Evolutionary conservation across 495 filamentous ascomycete genomes (phyloP), one percentile per base, ranked within the genome.

Genomic region (Aspergillus nanangensis): DNA sequence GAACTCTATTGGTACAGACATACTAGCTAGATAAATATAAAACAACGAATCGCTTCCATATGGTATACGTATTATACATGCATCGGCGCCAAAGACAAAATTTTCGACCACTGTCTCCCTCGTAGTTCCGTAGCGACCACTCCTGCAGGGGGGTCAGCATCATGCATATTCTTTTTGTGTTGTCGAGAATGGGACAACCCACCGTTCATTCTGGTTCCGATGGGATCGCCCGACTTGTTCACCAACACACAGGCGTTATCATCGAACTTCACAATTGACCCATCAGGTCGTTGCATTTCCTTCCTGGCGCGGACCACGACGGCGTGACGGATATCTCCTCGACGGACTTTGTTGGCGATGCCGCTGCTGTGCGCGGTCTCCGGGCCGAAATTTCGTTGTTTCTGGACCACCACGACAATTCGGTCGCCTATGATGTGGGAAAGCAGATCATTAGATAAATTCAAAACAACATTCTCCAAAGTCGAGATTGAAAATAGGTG

Each of bases 191-290:
- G 4, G 10, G 7, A 19, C 37, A 10, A 71, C 76, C 55, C 38
- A 86, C 85, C 84, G 67, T 86, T 97, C 72, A 99, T 79, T 62
- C 93, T 82, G 3, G 88, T 90, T 41, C 93, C 93, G 53, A 99
- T 83, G 7, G 93, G 94, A 63, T 99, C 93, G 3, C 94, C 94
- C 5, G 88, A 77, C 77, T 99, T 99, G 68, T 94, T 96, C 63
- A 99, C 86, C 61, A 99, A 67, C 21, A 97, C 94, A 63, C 93
- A 99, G 14, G 93, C 93, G 71, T 97, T 99, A 61, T 99, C 93
- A 71, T 93, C 93, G 67, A 97, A 99, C 35, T 81, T 81, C 35
- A 99, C 83, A 32, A 91, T 79, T 56, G 84, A 88, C 21, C 93
- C 93, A 72, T 99, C 93, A 5, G 78, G 76, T 29, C 93, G 76